Evolutionary conservation across 352 stramenopile genomes (phyloP), one percentile per base, ranked within the genome.

Genomic region (Plasmopara viticola): DNA sequence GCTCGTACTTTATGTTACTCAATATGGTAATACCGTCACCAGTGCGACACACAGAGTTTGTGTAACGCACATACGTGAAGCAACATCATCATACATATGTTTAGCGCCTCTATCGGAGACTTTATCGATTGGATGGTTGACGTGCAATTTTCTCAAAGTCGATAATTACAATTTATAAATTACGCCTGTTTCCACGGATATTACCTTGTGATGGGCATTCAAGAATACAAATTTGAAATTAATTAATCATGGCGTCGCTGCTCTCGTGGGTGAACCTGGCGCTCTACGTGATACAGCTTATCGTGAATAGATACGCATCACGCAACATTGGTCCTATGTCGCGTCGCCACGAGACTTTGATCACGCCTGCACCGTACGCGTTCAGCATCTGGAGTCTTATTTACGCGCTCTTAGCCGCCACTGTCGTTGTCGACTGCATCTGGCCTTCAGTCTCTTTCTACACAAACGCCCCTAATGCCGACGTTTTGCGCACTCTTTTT

Each of bases 341-440:
- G 45, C 72, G 65, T 12, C 69, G 63, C 51, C 76, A 91, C 43
- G 67, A 82, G 56, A 89, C 78, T 56, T 70, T 90, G 51, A 78
- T 92, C 63, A 92, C 82, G 44, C 82, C 82, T 20, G 77, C 74
- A 29, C 64, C 70, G 25, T 86, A 79, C 61, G 78, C 77, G 34
- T 92, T 92, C 56, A 69, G 73, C 37, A 90, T 92, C 65, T 92
- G 82, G 78, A 68, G 78, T 1, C 50, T 92, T 42, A 92, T 92
- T 63, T 90, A 92, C 67, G 51, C 58, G 41, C 66, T 79, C 66
- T 64, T 92, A 60, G 67, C 72, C n/a, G 54, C 82, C 8, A 74
- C 65, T 8, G 72, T 89, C 6, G 56, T 83, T 25, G 62, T 82
- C 13, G 82, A 92, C 68, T 87, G 76, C 63, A 69, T 79, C 45